Evolutionary conservation across 2,329 filamentous ascomycete species (phyloP).

Genomic region (Tolypocladium inflatum): DNA sequence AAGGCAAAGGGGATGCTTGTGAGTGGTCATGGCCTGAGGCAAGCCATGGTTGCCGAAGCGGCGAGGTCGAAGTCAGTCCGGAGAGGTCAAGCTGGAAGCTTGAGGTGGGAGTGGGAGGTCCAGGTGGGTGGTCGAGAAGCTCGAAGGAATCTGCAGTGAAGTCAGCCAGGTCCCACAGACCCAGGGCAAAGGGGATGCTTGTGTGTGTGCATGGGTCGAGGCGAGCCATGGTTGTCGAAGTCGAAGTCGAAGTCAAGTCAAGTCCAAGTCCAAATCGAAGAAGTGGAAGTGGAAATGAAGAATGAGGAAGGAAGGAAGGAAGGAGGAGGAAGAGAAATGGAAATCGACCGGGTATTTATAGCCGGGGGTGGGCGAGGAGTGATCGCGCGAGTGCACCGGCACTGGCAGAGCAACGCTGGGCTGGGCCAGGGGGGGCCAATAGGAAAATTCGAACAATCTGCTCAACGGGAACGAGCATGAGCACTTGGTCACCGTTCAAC

Average conservation of each 20-base stretch:
- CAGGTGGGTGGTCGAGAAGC: neutral
- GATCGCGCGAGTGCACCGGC: neutral
- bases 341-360: neutral
- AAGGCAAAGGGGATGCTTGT: neutral
- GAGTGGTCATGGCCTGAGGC: neutral
- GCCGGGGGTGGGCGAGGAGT: neutral
- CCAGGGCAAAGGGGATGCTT: neutral
- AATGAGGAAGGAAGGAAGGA: neutral
- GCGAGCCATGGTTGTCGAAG: neutral
- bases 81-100: too few species aligned
- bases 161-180: neutral
- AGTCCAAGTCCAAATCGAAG: neutral
- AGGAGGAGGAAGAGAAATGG: neutral
- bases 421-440: neutral
- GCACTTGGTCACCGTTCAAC: neutral
- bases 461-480: neutral
- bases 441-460: neutral
- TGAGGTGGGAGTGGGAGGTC: neutral
- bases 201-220: neutral
- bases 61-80: too few species aligned
- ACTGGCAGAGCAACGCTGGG: neutral
- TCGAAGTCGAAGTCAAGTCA: neutral
- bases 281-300: neutral
- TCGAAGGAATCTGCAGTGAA: neutral
- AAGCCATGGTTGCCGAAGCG: neutral